Evolutionary conservation across 495 filamentous ascomycete species (phyloP), one percentile per base, ranked within the genome.

Genomic region (Lasiosphaeriaceae sp.): DNA sequence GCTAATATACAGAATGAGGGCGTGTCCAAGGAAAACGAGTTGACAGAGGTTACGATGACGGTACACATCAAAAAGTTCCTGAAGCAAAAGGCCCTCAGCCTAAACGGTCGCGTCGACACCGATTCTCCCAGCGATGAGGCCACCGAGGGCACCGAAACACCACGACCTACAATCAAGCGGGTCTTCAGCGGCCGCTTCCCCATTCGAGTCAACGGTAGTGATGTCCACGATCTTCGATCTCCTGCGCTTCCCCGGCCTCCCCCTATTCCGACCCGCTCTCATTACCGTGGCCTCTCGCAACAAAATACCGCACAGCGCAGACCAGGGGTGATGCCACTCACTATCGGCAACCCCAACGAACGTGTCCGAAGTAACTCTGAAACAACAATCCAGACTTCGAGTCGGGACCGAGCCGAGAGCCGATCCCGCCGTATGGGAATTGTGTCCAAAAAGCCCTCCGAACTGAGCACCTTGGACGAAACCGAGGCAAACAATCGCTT

Each of bases 311-410:
- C 74, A 11, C 74, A 84, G 23, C 83, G 85, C 46, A 76, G 88
- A 54, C 90, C 91, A 3, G 83, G 82, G 16, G 75, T 89, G 26
- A 80, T 85, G 64, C 89, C 90, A 34, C 73, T 90, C 34, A 76
- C 81, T 11, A 81, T 86, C 46, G 79, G 81, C 11, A 93, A 87
- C 55, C 70, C 76, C n/a, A 85, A 82, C 65, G 93, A 97, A 64
- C 83, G 92, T 22, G 84, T 90, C 45, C 84, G 93, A 45, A 96
- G 91, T 61, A 94, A 96, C 60, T 96, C 90, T 56, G 93, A 97
- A 67, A 91, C 88, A 21, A 78, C 90, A 16, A 79, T 90, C 34
- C 76, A 75, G 37, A 67, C 70, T 7, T 59, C 71, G 21, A 68
- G 71, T 20, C 80, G 83, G 12, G 74, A 83, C 54, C 66, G 77